Percentiles rank a stretch among this genome's conserved stretches.
phyloP scores from a whole-genome alignment of 2,329 filamentous ascomycete species.

The Elsinoe perseae region DNA sequence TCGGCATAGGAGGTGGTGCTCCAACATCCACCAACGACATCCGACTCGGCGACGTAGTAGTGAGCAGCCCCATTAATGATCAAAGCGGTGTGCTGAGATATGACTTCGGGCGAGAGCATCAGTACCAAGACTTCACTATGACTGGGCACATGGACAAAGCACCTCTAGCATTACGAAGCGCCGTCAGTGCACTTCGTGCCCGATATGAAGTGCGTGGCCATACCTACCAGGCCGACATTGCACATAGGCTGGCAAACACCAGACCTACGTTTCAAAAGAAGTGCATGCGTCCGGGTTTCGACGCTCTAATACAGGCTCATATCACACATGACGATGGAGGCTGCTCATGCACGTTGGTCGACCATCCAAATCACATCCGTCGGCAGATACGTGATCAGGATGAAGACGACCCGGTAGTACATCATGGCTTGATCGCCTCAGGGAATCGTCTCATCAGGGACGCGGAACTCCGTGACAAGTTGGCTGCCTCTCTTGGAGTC shows the following conservation, averaged over 20 bases:
- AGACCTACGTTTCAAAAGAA: neutral
- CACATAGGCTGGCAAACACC: neutral
- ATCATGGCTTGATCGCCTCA: conserved; percentile 20
- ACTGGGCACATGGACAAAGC: conserved; percentile 20
- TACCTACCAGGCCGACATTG: neutral
- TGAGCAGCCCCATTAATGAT: conserved; percentile 18
- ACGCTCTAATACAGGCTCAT: no score
- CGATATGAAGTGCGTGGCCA: neutral
- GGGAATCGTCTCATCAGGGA: conserved; percentile 18
- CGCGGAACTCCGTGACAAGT: conserved; percentile 3
- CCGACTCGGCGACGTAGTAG: conserved; percentile 25
- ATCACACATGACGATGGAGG: no score
- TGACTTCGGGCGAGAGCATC: conserved; percentile 20
- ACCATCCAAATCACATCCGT: no score
- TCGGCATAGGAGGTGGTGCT: conserved; percentile 23
- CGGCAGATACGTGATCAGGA: neutral
- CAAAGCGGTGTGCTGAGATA: conserved; percentile 24
- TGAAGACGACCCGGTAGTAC: conserved; percentile 2
- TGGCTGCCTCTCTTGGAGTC: neutral
- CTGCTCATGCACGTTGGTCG: no score
- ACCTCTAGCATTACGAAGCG: conserved; percentile 6
- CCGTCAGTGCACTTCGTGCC: neutral
- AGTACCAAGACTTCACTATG: conserved; percentile 14
- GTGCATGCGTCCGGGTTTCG: neutral
- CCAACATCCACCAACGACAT: conserved; percentile 21